Evolutionary conservation across 805 yeast species (phyloP).

Genomic region (Yamadazyma philogaea): DNA sequence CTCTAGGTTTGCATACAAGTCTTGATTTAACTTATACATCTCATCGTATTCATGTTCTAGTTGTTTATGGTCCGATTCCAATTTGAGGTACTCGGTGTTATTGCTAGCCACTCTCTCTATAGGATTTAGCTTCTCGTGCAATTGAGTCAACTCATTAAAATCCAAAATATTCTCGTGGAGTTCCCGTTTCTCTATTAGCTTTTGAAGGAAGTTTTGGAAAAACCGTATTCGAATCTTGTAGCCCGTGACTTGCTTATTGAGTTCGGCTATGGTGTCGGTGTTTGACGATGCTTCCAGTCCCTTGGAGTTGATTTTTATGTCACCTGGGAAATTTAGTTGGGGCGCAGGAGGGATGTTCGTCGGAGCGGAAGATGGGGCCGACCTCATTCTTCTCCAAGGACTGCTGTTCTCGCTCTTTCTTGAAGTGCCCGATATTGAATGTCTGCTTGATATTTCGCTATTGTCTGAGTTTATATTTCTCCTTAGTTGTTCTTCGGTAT

Average conservation of each 20-base stretch:
- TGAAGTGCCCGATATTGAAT: slow-evolving; percentile 3
- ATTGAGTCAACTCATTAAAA: slow-evolving; percentile 10
- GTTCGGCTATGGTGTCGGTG: slow-evolving; percentile 24
- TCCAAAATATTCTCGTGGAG: slow-evolving; percentile 8
- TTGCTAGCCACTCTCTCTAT: slow-evolving; percentile 1
- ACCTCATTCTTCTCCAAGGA: slow-evolving; percentile 25
- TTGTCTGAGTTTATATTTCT: slow-evolving; percentile 17
- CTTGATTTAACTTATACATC: slow-evolving; percentile 34
- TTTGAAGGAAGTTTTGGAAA: slow-evolving; percentile 39
- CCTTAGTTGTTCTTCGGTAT: slow-evolving; percentile 23
- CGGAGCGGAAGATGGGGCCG: slow-evolving; percentile 12
- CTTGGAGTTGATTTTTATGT: neutral
- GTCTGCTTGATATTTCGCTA: slow-evolving; percentile 12
- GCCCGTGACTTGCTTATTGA: slow-evolving; percentile 34
- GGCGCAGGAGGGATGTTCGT: slow-evolving; percentile 10
- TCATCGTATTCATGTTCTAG: slow-evolving; percentile 31
- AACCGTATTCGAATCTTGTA: slow-evolving; percentile 38
- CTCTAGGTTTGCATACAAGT: slow-evolving; percentile 35
- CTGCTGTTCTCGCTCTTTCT: slow-evolving; percentile 12
- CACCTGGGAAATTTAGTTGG: neutral
- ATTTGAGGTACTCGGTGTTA: slow-evolving; percentile 14
- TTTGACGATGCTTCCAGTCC: slow-evolving; percentile 17
- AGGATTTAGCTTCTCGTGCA: slow-evolving; percentile 5
- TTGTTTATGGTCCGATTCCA: slow-evolving; percentile 20
- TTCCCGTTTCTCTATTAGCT: slow-evolving; percentile 25